These are phyloP conservation scores for Coemansia sp. DNA, from an alignment of 192 early-diverging fungal species.

Conservation along the genomic window DNA sequence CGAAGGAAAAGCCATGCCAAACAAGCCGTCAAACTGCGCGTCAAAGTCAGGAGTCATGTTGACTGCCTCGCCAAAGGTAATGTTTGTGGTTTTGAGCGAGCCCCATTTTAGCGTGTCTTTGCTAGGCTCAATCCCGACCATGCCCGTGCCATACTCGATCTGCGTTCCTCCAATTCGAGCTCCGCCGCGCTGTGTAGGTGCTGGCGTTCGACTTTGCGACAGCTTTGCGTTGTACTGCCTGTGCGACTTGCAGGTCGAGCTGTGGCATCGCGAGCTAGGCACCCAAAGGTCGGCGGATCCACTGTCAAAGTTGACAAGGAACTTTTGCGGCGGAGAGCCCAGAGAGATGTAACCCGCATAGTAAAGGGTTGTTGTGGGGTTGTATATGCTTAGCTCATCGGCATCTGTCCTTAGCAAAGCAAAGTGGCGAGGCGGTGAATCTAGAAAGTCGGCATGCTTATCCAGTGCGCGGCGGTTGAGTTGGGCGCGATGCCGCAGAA, in stretches of 20 bases:
- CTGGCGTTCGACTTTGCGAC: not conserved
- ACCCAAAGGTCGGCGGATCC: constrained; percentile 77
- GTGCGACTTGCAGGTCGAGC: constrained; percentile 27
- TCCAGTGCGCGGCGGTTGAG: constrained; percentile 17
- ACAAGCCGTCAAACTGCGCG: constrained; percentile 49
- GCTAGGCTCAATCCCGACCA: constrained; percentile 37
- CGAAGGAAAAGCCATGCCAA: constrained; percentile 50
- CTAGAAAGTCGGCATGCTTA: constrained; percentile 39
- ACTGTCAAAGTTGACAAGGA: constrained; percentile 71
- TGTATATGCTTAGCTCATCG: constrained; percentile 3
- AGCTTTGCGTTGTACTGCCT: constrained; percentile 22
- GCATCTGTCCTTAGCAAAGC: not conserved
- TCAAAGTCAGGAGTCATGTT: constrained; percentile 53
- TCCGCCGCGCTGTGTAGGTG: not conserved
- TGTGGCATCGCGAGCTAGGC: constrained; percentile 50
- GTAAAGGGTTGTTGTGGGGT: constrained; percentile 47
- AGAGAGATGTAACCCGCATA: constrained; percentile 71
- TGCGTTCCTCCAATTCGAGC: not conserved
- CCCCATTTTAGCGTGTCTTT: constrained; percentile 44
- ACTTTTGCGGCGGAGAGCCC: constrained; percentile 67
- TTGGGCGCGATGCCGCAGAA: constrained; percentile 37
- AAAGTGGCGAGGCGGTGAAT: not conserved
- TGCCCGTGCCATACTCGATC: constrained; percentile 51
- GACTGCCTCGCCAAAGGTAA: constrained; percentile 46
- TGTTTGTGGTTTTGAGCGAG: constrained; percentile 23